These are phyloP conservation scores for Noccaea bulbosa DNA, from an alignment of 345 rosid genomes.

Conservation along the genomic window DNA sequence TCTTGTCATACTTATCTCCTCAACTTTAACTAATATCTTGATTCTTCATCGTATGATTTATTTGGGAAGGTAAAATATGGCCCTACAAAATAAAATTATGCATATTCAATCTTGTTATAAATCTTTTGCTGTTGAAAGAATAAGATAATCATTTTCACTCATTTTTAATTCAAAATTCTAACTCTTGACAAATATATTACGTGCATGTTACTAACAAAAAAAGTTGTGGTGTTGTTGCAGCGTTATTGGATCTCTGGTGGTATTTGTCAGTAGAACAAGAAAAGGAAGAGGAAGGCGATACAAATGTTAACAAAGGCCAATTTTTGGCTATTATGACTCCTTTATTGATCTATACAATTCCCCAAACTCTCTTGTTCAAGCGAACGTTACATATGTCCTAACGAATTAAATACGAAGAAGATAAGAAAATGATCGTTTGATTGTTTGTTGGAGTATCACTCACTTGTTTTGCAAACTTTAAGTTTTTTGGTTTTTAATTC, in stretches of 20 bases:
- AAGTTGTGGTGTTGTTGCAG: conserved; percentile 17
- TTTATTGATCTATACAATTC: conserved; percentile 12
- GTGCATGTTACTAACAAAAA: not conserved
- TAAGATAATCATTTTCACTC: not conserved
- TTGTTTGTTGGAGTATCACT: conserved; percentile 13
- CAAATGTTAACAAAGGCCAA: conserved; percentile 25
- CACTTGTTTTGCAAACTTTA: conserved; percentile 1
- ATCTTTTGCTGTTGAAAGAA: not conserved
- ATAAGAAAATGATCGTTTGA: not conserved
- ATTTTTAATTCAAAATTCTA: not conserved
- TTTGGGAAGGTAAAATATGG: conserved; percentile 38
- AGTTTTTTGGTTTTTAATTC: conserved; percentile 1
- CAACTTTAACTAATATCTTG: conserved; percentile 39
- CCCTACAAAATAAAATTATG: not conserved
- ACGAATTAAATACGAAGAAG: conserved; percentile 9
- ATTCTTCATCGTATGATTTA: conserved; percentile 39
- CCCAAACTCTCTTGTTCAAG: not conserved
- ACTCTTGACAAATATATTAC: not conserved
- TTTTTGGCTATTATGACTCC: conserved; percentile 44
- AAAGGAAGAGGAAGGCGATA: conserved; percentile 31
- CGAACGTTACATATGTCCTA: not conserved
- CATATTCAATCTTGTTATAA: not conserved
- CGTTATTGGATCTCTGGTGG: conserved; percentile 42
- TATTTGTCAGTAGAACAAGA: conserved; percentile 35
- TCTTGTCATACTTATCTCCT: conserved; percentile 45